Evolutionary conservation across 2,329 filamentous ascomycete species (phyloP).

Genomic region (Trichoderma sp.): DNA sequence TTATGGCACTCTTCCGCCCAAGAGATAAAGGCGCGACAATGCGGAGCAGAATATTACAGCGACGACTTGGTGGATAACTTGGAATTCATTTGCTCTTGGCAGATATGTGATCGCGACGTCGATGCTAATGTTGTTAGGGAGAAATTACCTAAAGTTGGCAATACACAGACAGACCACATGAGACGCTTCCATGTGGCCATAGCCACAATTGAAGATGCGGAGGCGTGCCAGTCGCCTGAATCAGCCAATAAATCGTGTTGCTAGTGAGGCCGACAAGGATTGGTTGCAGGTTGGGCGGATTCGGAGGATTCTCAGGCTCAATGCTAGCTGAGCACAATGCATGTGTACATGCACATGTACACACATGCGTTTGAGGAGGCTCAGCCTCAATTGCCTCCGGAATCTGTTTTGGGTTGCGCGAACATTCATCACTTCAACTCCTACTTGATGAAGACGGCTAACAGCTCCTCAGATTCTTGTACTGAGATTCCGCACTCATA

Average conservation of each 20-base stretch:
- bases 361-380: not conserved
- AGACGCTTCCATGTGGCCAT: not conserved
- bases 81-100: not conserved
- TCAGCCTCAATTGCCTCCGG: not conserved
- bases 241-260: not conserved
- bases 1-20: not conserved
- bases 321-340: not conserved
- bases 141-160: not conserved
- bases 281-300: not conserved
- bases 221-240: not conserved
- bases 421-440: not conserved
- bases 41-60: not conserved
- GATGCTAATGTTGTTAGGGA: not conserved
- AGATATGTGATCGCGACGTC: not conserved
- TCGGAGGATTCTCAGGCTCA: not conserved
- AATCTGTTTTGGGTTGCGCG: no score
- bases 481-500: not conserved
- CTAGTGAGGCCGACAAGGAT: not conserved
- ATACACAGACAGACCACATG: not conserved
- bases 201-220: not conserved
- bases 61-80: not conserved
- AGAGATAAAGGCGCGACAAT: not conserved
- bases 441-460: not conserved
- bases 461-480: not conserved
- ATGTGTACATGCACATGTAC: not conserved